Conservation (phyloP, 495 filamentous ascomycete genomes). For the Delitschia confertaspora region DNA sequence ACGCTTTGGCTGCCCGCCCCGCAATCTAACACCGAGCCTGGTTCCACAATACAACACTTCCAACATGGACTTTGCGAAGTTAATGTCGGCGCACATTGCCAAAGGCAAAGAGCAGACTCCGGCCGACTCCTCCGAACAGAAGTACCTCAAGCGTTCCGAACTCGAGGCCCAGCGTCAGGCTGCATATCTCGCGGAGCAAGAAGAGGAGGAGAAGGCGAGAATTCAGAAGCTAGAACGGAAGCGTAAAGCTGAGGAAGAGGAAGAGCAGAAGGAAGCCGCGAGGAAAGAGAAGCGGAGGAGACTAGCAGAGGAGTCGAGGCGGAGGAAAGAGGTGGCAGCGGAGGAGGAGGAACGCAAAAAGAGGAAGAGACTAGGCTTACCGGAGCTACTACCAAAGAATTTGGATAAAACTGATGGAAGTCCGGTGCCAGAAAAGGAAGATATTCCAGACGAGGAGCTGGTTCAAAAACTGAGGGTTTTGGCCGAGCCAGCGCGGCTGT, state of each 20-base stretch:
- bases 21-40: too few species aligned
- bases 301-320: conserved; percentile 70
- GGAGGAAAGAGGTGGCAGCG: conserved; percentile 61
- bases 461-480: conserved; percentile 56
- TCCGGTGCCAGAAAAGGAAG: conserved; percentile 44
- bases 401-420: conserved; percentile 35
- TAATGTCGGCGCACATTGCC: conserved; percentile 85
- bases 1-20: background rate
- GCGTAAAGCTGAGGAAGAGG: conserved; percentile 86
- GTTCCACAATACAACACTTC: background rate
- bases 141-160: conserved; percentile 81
- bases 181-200: conserved; percentile 73
- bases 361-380: conserved; percentile 55
- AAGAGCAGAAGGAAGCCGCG: conserved; percentile 52
- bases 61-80: conserved; percentile 83
- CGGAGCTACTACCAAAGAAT: conserved; percentile 53
- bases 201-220: conserved; percentile 55
- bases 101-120: conserved; percentile 50
- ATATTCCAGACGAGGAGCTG: conserved; percentile 67
- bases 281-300: conserved; percentile 71
- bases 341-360: conserved; percentile 46
- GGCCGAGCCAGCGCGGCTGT: conserved; percentile 63
- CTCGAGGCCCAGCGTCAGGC: conserved; percentile 73
- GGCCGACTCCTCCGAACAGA: conserved; percentile 43
- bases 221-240: conserved; percentile 61